These are phyloP conservation scores for Huntiella savannae DNA, from an alignment of 2,329 filamentous ascomycete genomes.

Conservation along the genomic window DNA sequence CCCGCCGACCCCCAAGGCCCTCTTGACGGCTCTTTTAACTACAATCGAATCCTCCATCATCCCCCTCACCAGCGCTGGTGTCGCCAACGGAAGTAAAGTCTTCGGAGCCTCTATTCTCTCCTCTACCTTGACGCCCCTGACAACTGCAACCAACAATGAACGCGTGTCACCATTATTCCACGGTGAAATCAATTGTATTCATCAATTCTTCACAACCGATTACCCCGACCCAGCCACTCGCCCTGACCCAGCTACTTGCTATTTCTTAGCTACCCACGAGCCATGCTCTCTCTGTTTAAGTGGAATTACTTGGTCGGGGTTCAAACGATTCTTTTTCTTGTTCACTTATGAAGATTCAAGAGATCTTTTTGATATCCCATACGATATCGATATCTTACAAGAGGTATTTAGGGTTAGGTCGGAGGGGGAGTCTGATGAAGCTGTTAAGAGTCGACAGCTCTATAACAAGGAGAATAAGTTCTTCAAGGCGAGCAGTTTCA, in stretches of 20 bases:
- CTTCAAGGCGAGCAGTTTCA: slow-evolving; percentile 26
- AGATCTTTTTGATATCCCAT: slow-evolving; percentile 34
- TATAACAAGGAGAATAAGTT: slow-evolving; percentile 40
- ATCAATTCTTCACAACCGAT: slow-evolving; percentile 30
- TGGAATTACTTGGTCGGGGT: slow-evolving; percentile 38
- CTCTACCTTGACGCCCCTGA: slow-evolving; percentile 22
- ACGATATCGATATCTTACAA: slow-evolving; percentile 38
- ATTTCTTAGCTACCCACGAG: slow-evolving; percentile 41
- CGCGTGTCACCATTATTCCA: slow-evolving; percentile 34
- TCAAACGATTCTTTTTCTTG: slow-evolving; percentile 36
- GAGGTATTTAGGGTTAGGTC: slow-evolving; percentile 32
- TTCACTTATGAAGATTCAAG: slow-evolving; percentile 41
- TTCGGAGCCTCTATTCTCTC: slow-evolving; percentile 37
- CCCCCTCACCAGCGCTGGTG: slow-evolving; percentile 29
- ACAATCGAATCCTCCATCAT: slow-evolving; percentile 28
- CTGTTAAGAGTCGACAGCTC: slow-evolving; percentile 22
- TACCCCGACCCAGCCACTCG: slow-evolving; percentile 20
- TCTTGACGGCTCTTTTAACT: slow-evolving; percentile 23
- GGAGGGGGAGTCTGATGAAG: slow-evolving; percentile 20
- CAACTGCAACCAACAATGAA: slow-evolving; percentile 37
- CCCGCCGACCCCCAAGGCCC: slow-evolving; percentile 11
- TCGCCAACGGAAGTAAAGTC: slow-evolving; percentile 33
- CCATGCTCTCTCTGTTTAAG: slow-evolving; percentile 38
- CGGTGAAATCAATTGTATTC: slow-evolving; percentile 42
- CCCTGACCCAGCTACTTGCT: slow-evolving; percentile 26